These are phyloP conservation scores for Phytophthora pinifolia DNA, from an alignment of 352 stramenopile genomes.

Conservation along the genomic window DNA sequence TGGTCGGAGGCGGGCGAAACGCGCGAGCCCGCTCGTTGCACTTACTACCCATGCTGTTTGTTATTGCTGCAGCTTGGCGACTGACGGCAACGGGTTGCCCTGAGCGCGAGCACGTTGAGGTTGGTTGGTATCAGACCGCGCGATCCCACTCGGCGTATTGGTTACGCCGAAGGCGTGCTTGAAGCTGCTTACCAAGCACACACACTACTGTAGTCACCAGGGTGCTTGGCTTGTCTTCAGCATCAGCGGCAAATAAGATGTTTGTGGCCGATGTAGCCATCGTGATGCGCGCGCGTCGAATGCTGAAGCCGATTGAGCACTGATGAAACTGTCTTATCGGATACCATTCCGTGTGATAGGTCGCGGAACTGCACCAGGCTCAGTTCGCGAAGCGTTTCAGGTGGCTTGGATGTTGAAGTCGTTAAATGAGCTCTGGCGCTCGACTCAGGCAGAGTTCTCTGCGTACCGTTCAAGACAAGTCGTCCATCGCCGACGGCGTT, in stretches of 20 bases:
- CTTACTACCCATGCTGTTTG: too few species aligned
- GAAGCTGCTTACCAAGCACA: too few species aligned
- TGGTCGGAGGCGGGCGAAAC: too few species aligned
- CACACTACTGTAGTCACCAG: too few species aligned
- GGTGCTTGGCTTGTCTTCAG: too few species aligned
- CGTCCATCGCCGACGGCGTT: neutral
- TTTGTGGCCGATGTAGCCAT: constrained; percentile 5
- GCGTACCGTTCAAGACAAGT: neutral
- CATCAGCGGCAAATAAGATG: too few species aligned
- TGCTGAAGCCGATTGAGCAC: constrained; percentile 5
- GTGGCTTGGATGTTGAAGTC: too few species aligned
- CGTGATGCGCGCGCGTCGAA: constrained; percentile 17
- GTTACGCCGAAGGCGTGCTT: constrained; percentile 1
- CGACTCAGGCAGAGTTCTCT: neutral
- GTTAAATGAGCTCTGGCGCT: too few species aligned
- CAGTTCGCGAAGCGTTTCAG: too few species aligned
- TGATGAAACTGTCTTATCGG: constrained; percentile 7
- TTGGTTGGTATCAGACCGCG: neutral
- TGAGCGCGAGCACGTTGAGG: constrained; percentile 1
- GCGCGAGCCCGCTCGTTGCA: too few species aligned
- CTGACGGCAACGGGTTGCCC: neutral
- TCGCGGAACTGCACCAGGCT: too few species aligned
- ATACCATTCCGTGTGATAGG: neutral
- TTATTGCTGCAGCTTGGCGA: neutral
- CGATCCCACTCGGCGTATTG: constrained; percentile 15